Base-by-base conservation (phyloP, 495 filamentous ascomycete species). In the Jackrogersella multiformis region DNA sequence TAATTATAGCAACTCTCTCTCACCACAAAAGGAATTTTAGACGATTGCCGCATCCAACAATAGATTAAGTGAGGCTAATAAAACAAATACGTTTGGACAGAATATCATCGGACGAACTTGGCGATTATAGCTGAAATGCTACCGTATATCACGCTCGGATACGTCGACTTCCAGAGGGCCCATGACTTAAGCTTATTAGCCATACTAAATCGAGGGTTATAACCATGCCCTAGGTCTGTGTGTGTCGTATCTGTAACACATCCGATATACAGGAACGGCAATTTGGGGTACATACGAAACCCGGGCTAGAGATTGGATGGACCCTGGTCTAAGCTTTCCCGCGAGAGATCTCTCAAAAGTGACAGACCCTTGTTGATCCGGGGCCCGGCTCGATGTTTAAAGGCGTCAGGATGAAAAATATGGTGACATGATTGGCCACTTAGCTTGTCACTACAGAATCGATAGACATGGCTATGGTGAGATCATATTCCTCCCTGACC, bases 191-290 rank as follows among this genome's bases (percentile, higher is more conserved):
- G 42, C 32, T 15, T 28, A 38, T 53, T 18, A 35, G 41, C 49
- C 32, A 39, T 51, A 55, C 18, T 28, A 24, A 24, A 32, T 64
- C 16, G 26, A 51, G 49, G 5, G 44, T 13, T 56, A 51, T 45
- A 52, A 10, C 48, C 34, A 69, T 56, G 39, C 55, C 42, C 20
- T 36, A 45, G 15, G 55, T 61, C 60, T 64, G 66, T 64, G 56
- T 61, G 67, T 49, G 56, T 66, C 61, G 61, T n/a, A 62, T 65
- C 67, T 66, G 67, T 70, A 62, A 70, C 67, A 66, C 61, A 62
- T 66, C 67, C 67, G 67, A 70, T 70, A 24, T 56, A 44, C 34
- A 61, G 36, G 56, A 65, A 65, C 0, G 51, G 51, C 16, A 64
- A 61, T 21, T 63, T 69, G 56, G 67, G 61, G 56, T 66, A 60